A percentile compares a stretch with the other conserved stretches of the same genome.
These are phyloP conservation scores for Dioscorea zingiberensis DNA, from an alignment of 106 monocot species.

Conservation along the genomic window DNA sequence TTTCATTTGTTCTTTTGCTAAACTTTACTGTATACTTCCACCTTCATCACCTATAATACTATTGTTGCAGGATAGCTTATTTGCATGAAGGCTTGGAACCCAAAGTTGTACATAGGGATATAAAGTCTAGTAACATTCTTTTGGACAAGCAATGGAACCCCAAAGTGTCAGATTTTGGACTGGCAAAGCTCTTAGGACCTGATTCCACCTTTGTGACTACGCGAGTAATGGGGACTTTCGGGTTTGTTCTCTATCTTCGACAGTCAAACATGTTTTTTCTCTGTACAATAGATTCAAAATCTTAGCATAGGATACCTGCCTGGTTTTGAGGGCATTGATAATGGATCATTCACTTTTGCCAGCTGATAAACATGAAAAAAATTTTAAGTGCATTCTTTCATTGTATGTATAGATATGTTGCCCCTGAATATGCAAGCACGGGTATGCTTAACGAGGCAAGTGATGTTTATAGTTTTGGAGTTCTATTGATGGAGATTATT, in stretches of 20 bases:
- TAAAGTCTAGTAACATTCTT: conserved; percentile 96
- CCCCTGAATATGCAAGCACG: conserved; percentile 91
- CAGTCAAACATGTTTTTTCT: background rate
- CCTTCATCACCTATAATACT: background rate
- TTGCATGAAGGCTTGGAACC: conserved; percentile 96
- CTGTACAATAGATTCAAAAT: background rate
- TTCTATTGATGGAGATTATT: conserved; percentile 86
- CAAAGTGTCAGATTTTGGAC: conserved; percentile 92
- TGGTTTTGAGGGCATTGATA: background rate
- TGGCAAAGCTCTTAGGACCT: conserved; percentile 79
- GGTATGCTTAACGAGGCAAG: conserved; percentile 81
- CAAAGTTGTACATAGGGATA: conserved; percentile 92
- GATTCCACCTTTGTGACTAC: conserved; percentile 83
- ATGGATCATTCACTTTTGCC: background rate
- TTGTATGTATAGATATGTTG: conserved; percentile 60
- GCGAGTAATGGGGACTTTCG: conserved; percentile 96
- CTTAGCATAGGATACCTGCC: background rate
- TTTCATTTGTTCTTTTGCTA: background rate
- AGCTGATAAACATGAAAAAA: background rate
- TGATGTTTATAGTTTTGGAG: conserved; percentile 91
- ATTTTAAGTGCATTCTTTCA: background rate
- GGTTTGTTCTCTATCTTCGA: conserved; percentile 34
- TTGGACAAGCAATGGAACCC: conserved; percentile 85
- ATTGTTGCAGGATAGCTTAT: conserved; percentile 66
- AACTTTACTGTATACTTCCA: background rate